A percentile compares a stretch with the other conserved stretches of the same genome.
Evolutionary conservation across 345 rosid genomes (phyloP).

Genomic region (Dipteronia dyeriana): DNA sequence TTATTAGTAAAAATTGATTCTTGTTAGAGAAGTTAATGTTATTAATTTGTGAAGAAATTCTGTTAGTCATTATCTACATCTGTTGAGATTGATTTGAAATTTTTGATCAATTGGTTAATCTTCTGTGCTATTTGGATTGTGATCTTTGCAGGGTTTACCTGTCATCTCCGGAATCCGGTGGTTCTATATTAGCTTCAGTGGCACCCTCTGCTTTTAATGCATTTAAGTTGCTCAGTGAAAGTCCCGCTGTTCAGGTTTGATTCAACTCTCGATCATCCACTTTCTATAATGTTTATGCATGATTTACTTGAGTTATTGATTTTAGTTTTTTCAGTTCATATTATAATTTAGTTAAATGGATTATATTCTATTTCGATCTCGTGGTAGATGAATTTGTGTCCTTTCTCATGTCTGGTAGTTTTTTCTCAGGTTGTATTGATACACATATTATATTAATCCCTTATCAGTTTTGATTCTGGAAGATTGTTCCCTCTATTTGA

Average conservation of each 20-base stretch:
- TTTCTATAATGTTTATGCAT: not conserved
- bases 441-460: too few relatives aligned
- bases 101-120: not conserved
- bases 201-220: constrained; percentile 60
- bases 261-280: not conserved
- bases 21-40: too few relatives aligned
- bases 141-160: constrained; percentile 44
- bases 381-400: not conserved
- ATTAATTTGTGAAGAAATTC: not conserved
- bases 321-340: too few relatives aligned
- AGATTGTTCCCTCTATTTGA: not conserved
- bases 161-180: constrained; percentile 32
- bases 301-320: too few relatives aligned
- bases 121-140: not conserved
- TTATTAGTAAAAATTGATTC: too few relatives aligned
- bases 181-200: constrained; percentile 27
- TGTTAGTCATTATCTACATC: too few relatives aligned
- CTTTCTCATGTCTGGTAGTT: not conserved
- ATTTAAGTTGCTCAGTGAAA: constrained; percentile 57
- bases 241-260: constrained; percentile 58
- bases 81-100: too few relatives aligned
- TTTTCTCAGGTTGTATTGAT: not conserved
- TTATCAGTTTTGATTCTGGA: not conserved
- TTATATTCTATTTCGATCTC: too few relatives aligned
- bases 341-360: too few relatives aligned